Evolutionary conservation across 257 asterid genomes (phyloP).

Genomic region (Penstemon eatonii): DNA sequence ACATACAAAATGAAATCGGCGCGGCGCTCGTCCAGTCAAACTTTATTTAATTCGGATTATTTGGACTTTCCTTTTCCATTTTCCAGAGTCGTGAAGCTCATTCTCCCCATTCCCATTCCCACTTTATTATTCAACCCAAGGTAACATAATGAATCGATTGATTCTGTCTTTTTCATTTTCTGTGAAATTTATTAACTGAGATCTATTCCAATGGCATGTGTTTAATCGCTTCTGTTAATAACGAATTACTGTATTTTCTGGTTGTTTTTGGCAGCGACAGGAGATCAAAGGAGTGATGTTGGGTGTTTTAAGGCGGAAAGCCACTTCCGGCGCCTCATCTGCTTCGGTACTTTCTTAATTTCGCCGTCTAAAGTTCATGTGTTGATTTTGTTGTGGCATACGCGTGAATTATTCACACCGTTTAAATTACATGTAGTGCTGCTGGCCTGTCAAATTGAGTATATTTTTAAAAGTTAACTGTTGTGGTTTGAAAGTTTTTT

Average conservation of each 20-base stretch:
- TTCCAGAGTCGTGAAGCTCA: conserved; percentile 12
- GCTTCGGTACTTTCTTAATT: conserved; percentile 44
- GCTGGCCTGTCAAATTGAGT: no score
- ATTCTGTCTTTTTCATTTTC: conserved; percentile 5
- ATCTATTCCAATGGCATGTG: not conserved
- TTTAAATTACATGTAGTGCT: no score
- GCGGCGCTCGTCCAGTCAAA: no score
- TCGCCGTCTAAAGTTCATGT: not conserved
- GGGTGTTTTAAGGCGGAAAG: conserved; percentile 84
- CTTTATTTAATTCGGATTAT: not conserved
- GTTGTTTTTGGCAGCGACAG: conserved; percentile 33
- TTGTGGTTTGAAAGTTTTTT: no score
- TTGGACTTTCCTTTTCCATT: not conserved
- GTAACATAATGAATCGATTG: not conserved
- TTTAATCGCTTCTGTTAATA: not conserved
- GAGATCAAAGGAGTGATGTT: conserved; percentile 60
- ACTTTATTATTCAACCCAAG: conserved; percentile 34
- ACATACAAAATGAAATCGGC: not conserved
- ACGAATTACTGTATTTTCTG: not conserved
- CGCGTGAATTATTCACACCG: no score
- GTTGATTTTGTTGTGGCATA: not conserved
- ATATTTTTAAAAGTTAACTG: no score
- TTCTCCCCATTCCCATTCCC: conserved; percentile 24
- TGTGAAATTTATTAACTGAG: conserved; percentile 18
- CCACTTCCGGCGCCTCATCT: conserved; percentile 63